A percentile compares a stretch with the other conserved stretches of the same genome.
Evolutionary conservation across 345 rosid species (phyloP).

Genomic region (Carallia pectinifolia): DNA sequence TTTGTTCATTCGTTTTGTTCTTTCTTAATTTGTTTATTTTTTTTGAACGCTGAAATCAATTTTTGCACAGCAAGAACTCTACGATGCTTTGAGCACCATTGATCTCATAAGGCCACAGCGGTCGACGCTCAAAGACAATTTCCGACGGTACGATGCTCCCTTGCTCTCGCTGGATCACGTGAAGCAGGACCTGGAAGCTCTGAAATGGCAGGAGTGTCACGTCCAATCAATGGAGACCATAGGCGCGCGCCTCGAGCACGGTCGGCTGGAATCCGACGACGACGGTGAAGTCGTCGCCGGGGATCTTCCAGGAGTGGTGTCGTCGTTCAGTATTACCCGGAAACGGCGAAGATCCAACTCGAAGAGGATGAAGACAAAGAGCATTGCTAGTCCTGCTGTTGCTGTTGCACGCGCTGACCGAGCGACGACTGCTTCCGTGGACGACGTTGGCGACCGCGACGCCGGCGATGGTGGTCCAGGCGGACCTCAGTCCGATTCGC

Average conservation of each 20-base stretch:
- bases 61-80: not conserved
- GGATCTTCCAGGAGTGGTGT: not conserved
- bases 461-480: not conserved
- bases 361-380: not conserved
- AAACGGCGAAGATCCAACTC: slow-evolving; percentile 10
- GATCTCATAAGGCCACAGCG: slow-evolving; percentile 16
- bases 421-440: not conserved
- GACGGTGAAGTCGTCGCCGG: not conserved
- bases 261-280: not conserved
- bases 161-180: slow-evolving; percentile 14
- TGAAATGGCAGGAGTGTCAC: slow-evolving; percentile 19
- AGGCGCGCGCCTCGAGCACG: not conserved
- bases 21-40: not conserved
- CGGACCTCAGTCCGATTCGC: not conserved
- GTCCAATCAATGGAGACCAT: slow-evolving; percentile 10
- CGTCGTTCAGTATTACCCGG: slow-evolving; percentile 10
- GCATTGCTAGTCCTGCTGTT: not conserved
- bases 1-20: not conserved
- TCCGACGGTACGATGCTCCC: slow-evolving; percentile 10
- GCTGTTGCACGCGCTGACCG: no score
- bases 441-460: not conserved
- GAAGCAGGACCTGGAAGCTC: slow-evolving; percentile 19
- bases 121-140: slow-evolving; percentile 12
- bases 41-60: not conserved
- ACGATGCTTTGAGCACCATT: slow-evolving; percentile 23